phyloP scores from a whole-genome alignment of 2,329 filamentous ascomycete species.

The Truncatella angustata region DNA sequence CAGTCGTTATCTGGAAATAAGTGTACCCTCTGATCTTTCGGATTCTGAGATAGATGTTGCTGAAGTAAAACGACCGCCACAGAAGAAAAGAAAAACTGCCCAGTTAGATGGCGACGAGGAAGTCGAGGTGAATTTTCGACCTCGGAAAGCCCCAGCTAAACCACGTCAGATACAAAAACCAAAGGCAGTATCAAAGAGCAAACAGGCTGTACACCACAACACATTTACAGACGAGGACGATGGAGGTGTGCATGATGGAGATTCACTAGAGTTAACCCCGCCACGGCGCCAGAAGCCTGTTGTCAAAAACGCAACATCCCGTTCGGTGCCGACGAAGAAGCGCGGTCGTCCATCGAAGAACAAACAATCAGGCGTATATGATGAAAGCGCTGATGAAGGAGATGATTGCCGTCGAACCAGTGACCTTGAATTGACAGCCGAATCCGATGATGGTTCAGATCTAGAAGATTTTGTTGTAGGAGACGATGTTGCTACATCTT shows the following conservation, averaged over 20 bases:
- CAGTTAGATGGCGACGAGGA: slow-evolving; percentile 9
- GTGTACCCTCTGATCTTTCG: slow-evolving; percentile 36
- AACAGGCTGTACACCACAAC: neutral
- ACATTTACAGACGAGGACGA: neutral
- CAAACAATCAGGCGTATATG: slow-evolving; percentile 18
- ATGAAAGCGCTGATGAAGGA: slow-evolving; percentile 32
- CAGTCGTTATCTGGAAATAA: slow-evolving; percentile 41
- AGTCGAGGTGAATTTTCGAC: slow-evolving; percentile 16
- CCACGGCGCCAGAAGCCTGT: slow-evolving; percentile 6
- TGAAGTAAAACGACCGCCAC: slow-evolving; percentile 15
- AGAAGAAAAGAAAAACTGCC: slow-evolving; percentile 25
- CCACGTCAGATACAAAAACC: neutral
- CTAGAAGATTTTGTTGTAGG: slow-evolving; percentile 30
- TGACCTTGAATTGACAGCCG: slow-evolving; percentile 34
- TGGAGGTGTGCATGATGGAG: neutral
- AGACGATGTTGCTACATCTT: slow-evolving; percentile 28
- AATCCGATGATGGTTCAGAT: slow-evolving; percentile 30
- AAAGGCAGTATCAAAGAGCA: neutral
- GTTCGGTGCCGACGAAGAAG: neutral
- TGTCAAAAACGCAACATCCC: slow-evolving; percentile 7
- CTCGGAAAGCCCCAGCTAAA: slow-evolving; percentile 7
- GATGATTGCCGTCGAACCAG: slow-evolving; percentile 33
- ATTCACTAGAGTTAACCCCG: neutral
- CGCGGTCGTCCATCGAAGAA: slow-evolving; percentile 19
- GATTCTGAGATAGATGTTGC: slow-evolving; percentile 33